Base-by-base conservation (phyloP, 352 stramenopile species). In the Hyaloperonospora arabidopsidis region DNA sequence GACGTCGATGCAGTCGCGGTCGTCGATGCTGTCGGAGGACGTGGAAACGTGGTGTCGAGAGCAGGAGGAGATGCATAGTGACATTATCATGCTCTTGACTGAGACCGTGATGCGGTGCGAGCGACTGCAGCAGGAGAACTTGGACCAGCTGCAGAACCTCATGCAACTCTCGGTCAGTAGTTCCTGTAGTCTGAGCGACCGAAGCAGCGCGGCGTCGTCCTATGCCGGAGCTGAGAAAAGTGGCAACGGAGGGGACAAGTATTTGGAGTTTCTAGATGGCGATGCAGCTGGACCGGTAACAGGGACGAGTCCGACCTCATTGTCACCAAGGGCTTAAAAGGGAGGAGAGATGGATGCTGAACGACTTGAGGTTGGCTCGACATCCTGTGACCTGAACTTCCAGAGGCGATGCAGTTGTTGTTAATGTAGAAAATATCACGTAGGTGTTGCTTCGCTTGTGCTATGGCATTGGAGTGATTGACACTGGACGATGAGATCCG, bases 51-150 rank as follows among this genome's bases (percentile, higher is more conserved):
- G 79, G 68, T 86, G 77, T 54, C 78, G 76, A 40, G 77, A 88
- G 48, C 82, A 93, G 56, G 82, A 93, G 52, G 82, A 89, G 51
- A 89, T 93, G 82, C 82, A 93, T 64, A 87, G 74, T 52, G 77
- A 77, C 22, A 76, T 89, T 41, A 79, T 93, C 45, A 65, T 90
- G 56, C 62, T 93, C 47, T 54, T 93, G 5, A 93, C 82, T 4
- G 82, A 93, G 62, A 93, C 82, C 3, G 70, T 90, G 41, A 68
- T 89, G 68, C 74, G 78, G 23, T 93, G 82, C 54, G 82, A 93
- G 61, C 76, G 74, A 32, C 58, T 93, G 7, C 79, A 93, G 61
- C 79, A 89, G 62, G 77, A 93, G 54, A 84, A 87, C 41, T 49
- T 90, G 34, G 82, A 93, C 54, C 79, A 93, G 56, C 69, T 93